phyloP scores from a whole-genome alignment of 306 rosid genomes.

The Corylus avellana region DNA sequence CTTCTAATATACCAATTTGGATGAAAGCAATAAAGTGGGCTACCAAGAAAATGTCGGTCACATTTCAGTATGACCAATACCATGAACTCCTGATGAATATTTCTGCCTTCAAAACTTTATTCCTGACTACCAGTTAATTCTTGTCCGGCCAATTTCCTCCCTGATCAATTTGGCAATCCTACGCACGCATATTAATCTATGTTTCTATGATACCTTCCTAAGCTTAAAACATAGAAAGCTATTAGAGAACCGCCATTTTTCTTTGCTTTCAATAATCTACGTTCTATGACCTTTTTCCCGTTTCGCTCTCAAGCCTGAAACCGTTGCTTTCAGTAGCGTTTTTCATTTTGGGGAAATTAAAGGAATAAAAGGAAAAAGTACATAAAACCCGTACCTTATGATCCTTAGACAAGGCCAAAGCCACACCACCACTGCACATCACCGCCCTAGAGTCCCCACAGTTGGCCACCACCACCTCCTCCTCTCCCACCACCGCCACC shows the following conservation, averaged over 20 bases:
- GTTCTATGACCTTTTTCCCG: neutral
- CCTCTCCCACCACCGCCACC: constrained; percentile 49
- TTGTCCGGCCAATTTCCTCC: too few relatives aligned
- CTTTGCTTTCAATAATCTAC: neutral
- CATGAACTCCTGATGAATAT: too few relatives aligned
- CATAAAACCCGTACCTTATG: constrained; percentile 58
- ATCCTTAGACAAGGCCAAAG: constrained; percentile 64
- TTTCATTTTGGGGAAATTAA: neutral
- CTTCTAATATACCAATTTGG: too few relatives aligned
- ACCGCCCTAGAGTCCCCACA: constrained; percentile 91
- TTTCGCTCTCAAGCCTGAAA: neutral
- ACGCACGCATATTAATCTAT: neutral
- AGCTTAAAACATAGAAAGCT: neutral
- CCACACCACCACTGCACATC: constrained; percentile 62
- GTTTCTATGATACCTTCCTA: neutral
- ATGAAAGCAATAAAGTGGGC: too few relatives aligned
- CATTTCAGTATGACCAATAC: too few relatives aligned
- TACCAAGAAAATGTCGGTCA: too few relatives aligned
- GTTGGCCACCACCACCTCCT: constrained; percentile 66
- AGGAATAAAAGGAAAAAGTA: neutral
- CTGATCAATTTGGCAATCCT: neutral
- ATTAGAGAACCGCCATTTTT: neutral
- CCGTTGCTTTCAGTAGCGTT: neutral
- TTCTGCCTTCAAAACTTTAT: neutral
- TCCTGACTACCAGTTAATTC: neutral